Percentiles rank a stretch among this genome's conserved stretches.
These are phyloP conservation scores for Globisporangium iwayamae DNA, from an alignment of 352 stramenopile genomes.

Conservation along the genomic window DNA sequence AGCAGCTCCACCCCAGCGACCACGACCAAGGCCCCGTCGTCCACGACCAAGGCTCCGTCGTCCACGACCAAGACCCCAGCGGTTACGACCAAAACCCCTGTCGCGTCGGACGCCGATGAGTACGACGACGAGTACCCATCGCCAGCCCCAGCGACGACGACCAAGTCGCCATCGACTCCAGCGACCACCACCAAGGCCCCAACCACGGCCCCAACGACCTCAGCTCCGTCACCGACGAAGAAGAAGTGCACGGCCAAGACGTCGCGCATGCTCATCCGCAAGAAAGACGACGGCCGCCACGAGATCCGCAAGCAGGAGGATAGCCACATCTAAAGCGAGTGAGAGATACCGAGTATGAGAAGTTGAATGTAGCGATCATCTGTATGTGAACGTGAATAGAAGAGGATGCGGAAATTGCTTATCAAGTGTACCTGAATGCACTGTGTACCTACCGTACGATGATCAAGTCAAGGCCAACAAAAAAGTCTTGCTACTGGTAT, in stretches of 20 bases:
- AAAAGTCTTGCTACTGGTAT: too few species aligned
- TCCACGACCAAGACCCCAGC: neutral
- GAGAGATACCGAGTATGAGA: too few species aligned
- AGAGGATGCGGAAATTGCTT: too few species aligned
- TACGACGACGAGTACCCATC: neutral
- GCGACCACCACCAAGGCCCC: neutral
- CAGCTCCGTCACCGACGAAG: neutral
- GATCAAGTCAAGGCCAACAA: too few species aligned
- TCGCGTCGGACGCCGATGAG: slow-evolving; percentile 3
- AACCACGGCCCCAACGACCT: neutral
- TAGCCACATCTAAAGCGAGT: neutral
- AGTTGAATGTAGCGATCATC: too few species aligned
- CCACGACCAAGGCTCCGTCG: neutral
- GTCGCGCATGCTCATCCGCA: slow-evolving; percentile 2
- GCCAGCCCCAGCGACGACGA: neutral
- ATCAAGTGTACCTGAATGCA: too few species aligned
- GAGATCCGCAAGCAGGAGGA: neutral
- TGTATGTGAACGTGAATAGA: too few species aligned
- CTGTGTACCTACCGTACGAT: too few species aligned
- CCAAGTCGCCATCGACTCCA: neutral
- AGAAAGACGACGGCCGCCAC: neutral
- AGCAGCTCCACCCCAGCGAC: slow-evolving; percentile 1
- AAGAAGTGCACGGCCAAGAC: slow-evolving; percentile 9
- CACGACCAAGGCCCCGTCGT: neutral
- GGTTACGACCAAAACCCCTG: slow-evolving; percentile 1